Conservation (phyloP, 129 eudicot species). For the Tagetes patula region DNA sequence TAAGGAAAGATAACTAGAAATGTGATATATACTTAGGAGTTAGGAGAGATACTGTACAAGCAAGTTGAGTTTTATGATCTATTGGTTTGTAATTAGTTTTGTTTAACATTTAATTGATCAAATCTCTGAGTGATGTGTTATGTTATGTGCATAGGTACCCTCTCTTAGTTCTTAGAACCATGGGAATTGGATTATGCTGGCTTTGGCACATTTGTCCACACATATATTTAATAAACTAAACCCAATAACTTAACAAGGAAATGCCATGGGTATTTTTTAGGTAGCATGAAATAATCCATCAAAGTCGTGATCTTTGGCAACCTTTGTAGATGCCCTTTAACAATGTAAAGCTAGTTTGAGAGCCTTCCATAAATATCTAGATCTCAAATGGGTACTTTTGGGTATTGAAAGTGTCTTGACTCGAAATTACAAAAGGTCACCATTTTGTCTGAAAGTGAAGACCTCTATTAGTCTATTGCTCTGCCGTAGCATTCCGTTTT, state of each 20-base stretch:
- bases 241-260: constrained; percentile 18
- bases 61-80: constrained; percentile 2
- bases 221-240: constrained; percentile 14
- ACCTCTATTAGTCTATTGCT: background rate
- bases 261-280: background rate
- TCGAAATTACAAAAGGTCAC: background rate
- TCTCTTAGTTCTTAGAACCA: constrained; percentile 16
- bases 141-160: constrained; percentile 25
- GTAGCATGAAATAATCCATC: constrained; percentile 1
- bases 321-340: background rate
- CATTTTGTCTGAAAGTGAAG: background rate
- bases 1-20: constrained; percentile 15
- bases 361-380: background rate
- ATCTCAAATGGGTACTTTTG: background rate
- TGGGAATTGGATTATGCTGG: constrained; percentile 19
- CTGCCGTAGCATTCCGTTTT: background rate
- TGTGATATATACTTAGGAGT: background rate
- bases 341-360: background rate
- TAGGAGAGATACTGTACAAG: constrained; percentile 11
- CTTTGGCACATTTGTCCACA: constrained; percentile 16
- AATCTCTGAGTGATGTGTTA: constrained; percentile 9
- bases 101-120: background rate
- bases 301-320: constrained; percentile 7
- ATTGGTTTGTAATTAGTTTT: background rate
- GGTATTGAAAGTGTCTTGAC: background rate